These are phyloP conservation scores for Rutstroemia sp. DNA, from an alignment of 2,329 filamentous ascomycete genomes.

Conservation along the genomic window DNA sequence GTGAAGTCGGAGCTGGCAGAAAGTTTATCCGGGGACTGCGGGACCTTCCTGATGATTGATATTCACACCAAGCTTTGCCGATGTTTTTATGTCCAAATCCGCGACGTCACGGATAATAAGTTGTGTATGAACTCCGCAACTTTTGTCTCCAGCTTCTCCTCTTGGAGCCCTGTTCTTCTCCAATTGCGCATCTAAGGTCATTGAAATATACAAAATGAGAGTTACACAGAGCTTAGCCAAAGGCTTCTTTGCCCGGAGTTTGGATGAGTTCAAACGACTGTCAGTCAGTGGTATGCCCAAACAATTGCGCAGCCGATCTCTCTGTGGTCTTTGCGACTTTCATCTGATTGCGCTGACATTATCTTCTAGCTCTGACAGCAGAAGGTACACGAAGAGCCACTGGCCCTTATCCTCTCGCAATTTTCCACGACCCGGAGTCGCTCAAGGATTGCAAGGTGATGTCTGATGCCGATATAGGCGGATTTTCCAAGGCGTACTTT, in stretches of 20 bases:
- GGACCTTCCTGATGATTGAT: too few species aligned
- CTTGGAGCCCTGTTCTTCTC: too few species aligned
- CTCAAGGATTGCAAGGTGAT: slow-evolving; percentile 63
- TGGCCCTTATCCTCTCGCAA: slow-evolving; percentile 56
- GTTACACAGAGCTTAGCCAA: slow-evolving; percentile 38
- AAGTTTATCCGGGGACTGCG: too few species aligned
- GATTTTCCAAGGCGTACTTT: slow-evolving; percentile 68
- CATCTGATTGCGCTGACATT: slow-evolving; percentile 12
- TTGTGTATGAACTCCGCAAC: too few species aligned
- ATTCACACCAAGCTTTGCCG: too few species aligned
- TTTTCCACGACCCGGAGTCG: slow-evolving; percentile 47
- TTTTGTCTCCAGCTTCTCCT: too few species aligned
- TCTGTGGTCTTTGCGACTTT: background rate
- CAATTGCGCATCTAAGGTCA: too few species aligned
- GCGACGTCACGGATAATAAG: too few species aligned
- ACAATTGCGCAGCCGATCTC: background rate
- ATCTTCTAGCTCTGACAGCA: slow-evolving; percentile 52
- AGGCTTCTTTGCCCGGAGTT: slow-evolving; percentile 50
- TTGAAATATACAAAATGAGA: slow-evolving; percentile 35
- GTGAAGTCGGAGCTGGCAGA: too few species aligned
- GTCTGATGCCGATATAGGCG: slow-evolving; percentile 80
- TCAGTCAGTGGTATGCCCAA: slow-evolving; percentile 44
- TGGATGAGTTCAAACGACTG: slow-evolving; percentile 53
- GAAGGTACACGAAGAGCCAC: slow-evolving; percentile 61
- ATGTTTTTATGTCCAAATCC: too few species aligned